Percentiles rank a stretch among this genome's conserved stretches.
These are phyloP conservation scores for Irpex lacteus DNA, from an alignment of 1,284 basidiomycete genomes.

Conservation along the genomic window DNA sequence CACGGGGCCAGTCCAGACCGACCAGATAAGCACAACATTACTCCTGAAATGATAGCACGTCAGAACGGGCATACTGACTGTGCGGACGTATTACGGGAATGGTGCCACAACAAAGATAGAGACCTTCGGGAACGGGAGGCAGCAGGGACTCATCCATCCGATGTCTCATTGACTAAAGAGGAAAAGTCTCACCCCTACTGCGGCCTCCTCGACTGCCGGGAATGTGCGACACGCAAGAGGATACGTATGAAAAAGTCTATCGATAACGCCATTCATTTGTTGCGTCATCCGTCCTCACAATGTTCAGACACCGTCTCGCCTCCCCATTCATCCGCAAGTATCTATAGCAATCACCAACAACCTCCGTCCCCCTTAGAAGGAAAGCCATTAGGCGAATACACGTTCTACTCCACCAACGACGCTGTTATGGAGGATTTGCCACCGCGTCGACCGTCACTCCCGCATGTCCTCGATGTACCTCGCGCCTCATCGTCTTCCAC, in stretches of 20 bases:
- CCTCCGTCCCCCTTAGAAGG: constrained; percentile 38
- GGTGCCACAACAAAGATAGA: constrained; percentile 57
- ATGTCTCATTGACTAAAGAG: constrained; percentile 20
- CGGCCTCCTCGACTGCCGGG: constrained; percentile 28
- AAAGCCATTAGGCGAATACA: constrained; percentile 25
- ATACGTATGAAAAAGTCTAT: constrained; percentile 62
- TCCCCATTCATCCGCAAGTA: constrained; percentile 22
- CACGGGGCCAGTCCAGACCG: constrained; percentile 78
- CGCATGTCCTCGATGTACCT: constrained; percentile 33
- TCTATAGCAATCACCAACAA: constrained; percentile 17
- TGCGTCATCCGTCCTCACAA: constrained; percentile 42
- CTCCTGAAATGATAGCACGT: constrained; percentile 70
- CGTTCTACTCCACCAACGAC: constrained; percentile 25
- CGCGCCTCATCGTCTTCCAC: constrained; percentile 22
- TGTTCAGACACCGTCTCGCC: constrained; percentile 20
- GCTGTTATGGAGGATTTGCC: constrained; percentile 21
- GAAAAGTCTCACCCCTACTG: constrained; percentile 18
- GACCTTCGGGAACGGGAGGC: constrained; percentile 42
- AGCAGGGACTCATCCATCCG: constrained; percentile 8
- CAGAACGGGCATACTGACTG: constrained; percentile 67
- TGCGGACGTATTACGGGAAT: constrained; percentile 53
- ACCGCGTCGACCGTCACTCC: constrained; percentile 35
- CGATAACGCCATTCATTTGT: constrained; percentile 56
- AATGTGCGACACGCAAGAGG: constrained; percentile 36
- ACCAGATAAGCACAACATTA: constrained; percentile 84